Evolutionary conservation across 768 basidiomycete species (phyloP).

Genomic region (Scleroderma citrinum): DNA sequence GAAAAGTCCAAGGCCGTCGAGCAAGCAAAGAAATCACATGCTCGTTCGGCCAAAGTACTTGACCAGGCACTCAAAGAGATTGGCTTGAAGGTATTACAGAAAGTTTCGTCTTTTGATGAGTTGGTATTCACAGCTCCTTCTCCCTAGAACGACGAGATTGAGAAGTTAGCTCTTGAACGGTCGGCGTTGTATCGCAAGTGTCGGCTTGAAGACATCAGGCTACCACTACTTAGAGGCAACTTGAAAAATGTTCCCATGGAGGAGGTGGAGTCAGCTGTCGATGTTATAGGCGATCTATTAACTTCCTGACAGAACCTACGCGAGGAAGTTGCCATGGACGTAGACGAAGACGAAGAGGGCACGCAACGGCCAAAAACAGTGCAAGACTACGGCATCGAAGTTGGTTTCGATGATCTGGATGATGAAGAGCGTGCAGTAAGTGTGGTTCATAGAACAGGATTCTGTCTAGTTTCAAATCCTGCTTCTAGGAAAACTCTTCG

Average conservation of each 20-base stretch:
- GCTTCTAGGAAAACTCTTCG: slow-evolving; percentile 48
- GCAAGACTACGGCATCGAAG: slow-evolving; percentile 83
- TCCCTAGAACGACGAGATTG: slow-evolving; percentile 80
- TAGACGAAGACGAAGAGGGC: slow-evolving; percentile 83
- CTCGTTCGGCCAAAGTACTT: slow-evolving; percentile 66
- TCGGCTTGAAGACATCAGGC: slow-evolving; percentile 83
- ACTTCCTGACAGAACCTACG: slow-evolving; percentile 56
- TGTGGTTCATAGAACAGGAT: background rate
- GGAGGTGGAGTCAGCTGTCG: slow-evolving; percentile 50
- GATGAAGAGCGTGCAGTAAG: slow-evolving; percentile 70
- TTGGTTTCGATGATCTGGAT: slow-evolving; percentile 71
- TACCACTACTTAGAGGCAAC: slow-evolving; percentile 72
- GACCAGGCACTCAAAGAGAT: slow-evolving; percentile 93
- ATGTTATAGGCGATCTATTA: background rate
- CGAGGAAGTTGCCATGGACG: slow-evolving; percentile 86
- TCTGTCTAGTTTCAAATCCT: background rate
- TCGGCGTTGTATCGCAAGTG: slow-evolving; percentile 88
- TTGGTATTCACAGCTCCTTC: background rate
- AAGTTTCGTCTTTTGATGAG: background rate
- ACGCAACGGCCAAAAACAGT: slow-evolving; percentile 68
- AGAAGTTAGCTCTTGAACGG: slow-evolving; percentile 79
- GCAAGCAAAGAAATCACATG: slow-evolving; percentile 62
- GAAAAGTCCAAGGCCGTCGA: slow-evolving; percentile 72
- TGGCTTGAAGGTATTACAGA: slow-evolving; percentile 54
- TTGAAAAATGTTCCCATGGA: slow-evolving; percentile 91